phyloP scores from a whole-genome alignment of 2,329 filamentous ascomycete species.

The Cytospora schulzeri region DNA sequence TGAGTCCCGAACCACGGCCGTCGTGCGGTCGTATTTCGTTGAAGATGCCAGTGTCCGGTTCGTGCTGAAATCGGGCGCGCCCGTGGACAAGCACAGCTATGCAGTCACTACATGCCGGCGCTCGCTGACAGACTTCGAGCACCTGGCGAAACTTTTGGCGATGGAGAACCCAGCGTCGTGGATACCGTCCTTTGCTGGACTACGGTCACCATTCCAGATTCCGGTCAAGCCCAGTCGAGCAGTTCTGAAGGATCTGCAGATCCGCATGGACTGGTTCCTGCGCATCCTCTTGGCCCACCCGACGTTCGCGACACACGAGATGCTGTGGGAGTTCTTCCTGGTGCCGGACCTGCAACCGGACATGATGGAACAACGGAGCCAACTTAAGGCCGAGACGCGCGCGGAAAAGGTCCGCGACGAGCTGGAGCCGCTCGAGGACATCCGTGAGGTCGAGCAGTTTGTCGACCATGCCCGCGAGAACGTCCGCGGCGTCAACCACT shows the following conservation, averaged over 20 bases:
- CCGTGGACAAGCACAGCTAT: slow-evolving; percentile 77
- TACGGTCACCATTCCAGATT: slow-evolving; percentile 88
- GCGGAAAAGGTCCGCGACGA: slow-evolving; percentile 87
- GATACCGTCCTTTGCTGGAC: slow-evolving; percentile 76
- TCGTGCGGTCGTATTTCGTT: slow-evolving; percentile 94
- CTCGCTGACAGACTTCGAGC: slow-evolving; percentile 87
- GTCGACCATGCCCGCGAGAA: slow-evolving; percentile 88
- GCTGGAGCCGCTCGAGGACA: slow-evolving; percentile 78
- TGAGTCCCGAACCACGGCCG: slow-evolving; percentile 84
- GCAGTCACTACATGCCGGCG: slow-evolving; percentile 93
- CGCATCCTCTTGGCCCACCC: slow-evolving; percentile 84
- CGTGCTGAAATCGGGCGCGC: slow-evolving; percentile 90
- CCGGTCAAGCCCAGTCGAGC: slow-evolving; percentile 88
- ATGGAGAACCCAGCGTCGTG: slow-evolving; percentile 95
- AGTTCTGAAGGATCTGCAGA: slow-evolving; percentile 83
- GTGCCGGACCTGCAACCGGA: slow-evolving; percentile 90
- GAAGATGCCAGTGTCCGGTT: slow-evolving; percentile 93
- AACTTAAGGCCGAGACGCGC: slow-evolving; percentile 80
- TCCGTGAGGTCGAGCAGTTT: slow-evolving; percentile 90
- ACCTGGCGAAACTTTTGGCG: slow-evolving; percentile 78
- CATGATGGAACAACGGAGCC: slow-evolving; percentile 86
- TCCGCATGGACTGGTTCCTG: slow-evolving; percentile 83
- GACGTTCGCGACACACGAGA: slow-evolving; percentile 93
- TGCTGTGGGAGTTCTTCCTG: slow-evolving; percentile 98
- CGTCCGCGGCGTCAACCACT: slow-evolving; percentile 80